Evolutionary conservation across 148 eudicot genomes (phyloP).

Genomic region (Heliosperma pusillum): DNA sequence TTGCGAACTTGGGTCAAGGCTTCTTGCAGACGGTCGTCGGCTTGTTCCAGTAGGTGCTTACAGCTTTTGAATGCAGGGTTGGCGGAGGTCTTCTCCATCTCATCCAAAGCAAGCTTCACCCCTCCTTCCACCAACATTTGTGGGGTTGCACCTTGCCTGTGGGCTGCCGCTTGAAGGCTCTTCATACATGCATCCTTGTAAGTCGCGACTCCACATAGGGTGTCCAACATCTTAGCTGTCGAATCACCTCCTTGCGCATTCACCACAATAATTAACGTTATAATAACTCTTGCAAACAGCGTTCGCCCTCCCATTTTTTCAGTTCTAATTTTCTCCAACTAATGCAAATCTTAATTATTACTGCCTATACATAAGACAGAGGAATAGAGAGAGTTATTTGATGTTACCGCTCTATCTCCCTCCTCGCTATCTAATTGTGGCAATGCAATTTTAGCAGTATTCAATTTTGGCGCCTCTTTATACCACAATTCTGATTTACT

Average conservation of each 20-base stretch:
- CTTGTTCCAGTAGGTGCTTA: conserved; percentile 29
- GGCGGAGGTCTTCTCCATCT: conserved; percentile 22
- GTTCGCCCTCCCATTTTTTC: not conserved
- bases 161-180: conserved; percentile 25
- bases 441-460: not conserved
- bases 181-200: conserved; percentile 34
- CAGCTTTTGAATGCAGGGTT: conserved; percentile 33
- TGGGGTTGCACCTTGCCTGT: conserved; percentile 26
- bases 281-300: not conserved
- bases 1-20: conserved; percentile 28
- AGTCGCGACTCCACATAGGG: conserved; percentile 32
- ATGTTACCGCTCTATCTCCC: not conserved
- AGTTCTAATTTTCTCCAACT: not conserved
- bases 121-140: conserved; percentile 30
- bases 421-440: not conserved
- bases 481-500: not conserved
- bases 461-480: not conserved
- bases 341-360: not conserved
- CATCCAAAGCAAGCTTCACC: conserved; percentile 31
- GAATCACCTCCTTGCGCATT: conserved; percentile 2
- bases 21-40: conserved; percentile 41
- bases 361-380: not conserved
- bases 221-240: conserved; percentile 19
- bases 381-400: not conserved
- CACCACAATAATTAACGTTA: not conserved